phyloP scores from a whole-genome alignment of 352 stramenopile species.

The Globisporangium apiculatum region DNA sequence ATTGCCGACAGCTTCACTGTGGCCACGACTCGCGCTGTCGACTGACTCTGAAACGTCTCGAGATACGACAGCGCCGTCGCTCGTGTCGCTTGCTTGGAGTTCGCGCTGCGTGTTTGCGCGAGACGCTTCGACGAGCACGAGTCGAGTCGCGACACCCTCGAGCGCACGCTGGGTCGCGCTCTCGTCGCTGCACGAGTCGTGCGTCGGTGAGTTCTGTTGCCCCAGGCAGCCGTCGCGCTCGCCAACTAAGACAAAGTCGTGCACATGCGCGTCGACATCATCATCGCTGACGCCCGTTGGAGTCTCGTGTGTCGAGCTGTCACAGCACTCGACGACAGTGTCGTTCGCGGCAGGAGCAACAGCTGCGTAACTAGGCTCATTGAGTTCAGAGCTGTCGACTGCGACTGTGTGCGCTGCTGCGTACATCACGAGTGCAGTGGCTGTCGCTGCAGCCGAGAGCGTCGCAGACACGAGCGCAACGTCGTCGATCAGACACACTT shows the following conservation, averaged over 20 bases:
- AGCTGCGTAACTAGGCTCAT: background rate
- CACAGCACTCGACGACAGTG: too few species aligned
- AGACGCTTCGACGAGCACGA: constrained; percentile 1
- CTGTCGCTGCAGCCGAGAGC: constrained; percentile 3
- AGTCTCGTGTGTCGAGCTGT: background rate
- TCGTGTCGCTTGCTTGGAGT: background rate
- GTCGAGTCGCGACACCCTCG: background rate
- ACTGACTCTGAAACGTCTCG: background rate
- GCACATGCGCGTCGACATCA: background rate
- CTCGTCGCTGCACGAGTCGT: constrained; percentile 4
- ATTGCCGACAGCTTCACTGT: background rate
- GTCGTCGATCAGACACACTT: constrained; percentile 1
- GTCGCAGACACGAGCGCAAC: constrained; percentile 1
- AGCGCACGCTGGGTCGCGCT: constrained; percentile 1
- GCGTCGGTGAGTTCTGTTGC: constrained; percentile 3
- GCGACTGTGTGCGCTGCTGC: background rate
- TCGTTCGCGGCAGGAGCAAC: background rate
- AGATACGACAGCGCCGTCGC: background rate
- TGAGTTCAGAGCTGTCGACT: background rate
- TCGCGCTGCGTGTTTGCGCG: background rate
- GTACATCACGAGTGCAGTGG: constrained; percentile 7
- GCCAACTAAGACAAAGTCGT: too few species aligned
- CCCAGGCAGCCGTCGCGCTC: background rate
- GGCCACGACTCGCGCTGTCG: background rate
- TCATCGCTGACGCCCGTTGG: too few species aligned